phyloP scores from a whole-genome alignment of 2,329 filamentous ascomycete genomes.

The Verticillium dahliae region DNA sequence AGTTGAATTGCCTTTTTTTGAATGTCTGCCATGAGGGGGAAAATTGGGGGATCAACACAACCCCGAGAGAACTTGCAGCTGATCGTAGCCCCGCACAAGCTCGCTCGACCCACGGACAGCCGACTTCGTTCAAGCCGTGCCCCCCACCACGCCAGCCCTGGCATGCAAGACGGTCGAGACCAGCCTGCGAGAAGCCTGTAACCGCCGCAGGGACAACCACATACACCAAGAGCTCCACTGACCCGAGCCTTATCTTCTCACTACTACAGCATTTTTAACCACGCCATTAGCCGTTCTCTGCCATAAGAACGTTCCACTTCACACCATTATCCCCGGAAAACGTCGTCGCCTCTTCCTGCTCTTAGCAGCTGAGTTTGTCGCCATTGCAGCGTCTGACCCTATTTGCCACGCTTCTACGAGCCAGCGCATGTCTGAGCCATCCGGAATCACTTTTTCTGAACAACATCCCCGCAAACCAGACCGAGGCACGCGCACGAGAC shows the following conservation, averaged over 20 bases:
- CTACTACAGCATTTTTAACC: background rate
- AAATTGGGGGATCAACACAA: background rate
- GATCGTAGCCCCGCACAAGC: background rate
- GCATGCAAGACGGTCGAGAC: background rate
- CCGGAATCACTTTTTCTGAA: background rate
- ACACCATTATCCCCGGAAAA: background rate
- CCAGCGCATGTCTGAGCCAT: background rate
- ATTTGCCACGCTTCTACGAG: background rate
- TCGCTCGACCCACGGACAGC: background rate
- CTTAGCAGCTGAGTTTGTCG: slow-evolving; percentile 4
- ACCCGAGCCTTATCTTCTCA: background rate
- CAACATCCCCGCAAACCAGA: slow-evolving; percentile 1
- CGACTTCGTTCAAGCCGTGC: background rate
- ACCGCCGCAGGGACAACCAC: background rate
- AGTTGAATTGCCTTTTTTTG: background rate
- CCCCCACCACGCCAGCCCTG: background rate
- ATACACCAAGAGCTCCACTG: background rate
- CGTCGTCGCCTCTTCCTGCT: background rate
- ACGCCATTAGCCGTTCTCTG: background rate
- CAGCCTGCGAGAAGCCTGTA: background rate
- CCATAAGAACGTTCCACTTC: background rate
- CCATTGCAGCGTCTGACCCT: background rate
- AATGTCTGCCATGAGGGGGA: background rate
- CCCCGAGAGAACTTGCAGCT: background rate
- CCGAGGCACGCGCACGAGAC: slow-evolving; percentile 4